Evolutionary conservation across 2,329 filamentous ascomycete genomes (phyloP).

Genomic region (Xylaria sp.): DNA sequence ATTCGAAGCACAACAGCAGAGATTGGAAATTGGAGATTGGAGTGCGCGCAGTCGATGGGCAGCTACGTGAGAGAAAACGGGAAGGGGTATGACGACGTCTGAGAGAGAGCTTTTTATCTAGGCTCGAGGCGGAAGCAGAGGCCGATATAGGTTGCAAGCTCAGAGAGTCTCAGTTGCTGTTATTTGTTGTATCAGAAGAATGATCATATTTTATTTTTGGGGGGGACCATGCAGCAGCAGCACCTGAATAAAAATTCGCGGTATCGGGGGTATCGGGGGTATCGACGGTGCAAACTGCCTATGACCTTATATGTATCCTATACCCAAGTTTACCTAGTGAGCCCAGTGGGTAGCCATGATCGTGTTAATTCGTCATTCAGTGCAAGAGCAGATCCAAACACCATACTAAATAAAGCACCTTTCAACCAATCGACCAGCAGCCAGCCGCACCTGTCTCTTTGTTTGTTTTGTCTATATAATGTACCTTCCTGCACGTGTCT

Average conservation of each 20-base stretch:
- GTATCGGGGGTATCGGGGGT: constrained; percentile 1
- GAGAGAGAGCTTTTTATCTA: constrained; percentile 16
- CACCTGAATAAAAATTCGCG: neutral
- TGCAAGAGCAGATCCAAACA: neutral
- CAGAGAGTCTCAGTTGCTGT: neutral
- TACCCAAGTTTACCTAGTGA: too few relatives aligned
- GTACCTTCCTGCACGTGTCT: constrained; percentile 23
- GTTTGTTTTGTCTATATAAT: neutral
- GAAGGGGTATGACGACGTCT: neutral
- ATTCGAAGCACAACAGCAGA: neutral
- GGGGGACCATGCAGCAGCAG: constrained; percentile 1
- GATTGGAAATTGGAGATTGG: neutral
- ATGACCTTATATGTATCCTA: too few relatives aligned
- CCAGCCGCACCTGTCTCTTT: neutral
- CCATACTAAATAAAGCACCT: neutral
- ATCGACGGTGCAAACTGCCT: neutral
- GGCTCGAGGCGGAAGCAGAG: neutral
- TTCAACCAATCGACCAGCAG: constrained; percentile 2
- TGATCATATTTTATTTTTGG: neutral
- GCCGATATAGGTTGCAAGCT: neutral
- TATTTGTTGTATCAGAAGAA: neutral
- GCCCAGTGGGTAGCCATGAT: too few relatives aligned
- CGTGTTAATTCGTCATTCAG: neutral
- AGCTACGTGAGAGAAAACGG: neutral
- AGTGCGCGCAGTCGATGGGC: neutral